Evolutionary conservation across 352 stramenopile genomes (phyloP).

Genomic region (Albugo laibachii): DNA sequence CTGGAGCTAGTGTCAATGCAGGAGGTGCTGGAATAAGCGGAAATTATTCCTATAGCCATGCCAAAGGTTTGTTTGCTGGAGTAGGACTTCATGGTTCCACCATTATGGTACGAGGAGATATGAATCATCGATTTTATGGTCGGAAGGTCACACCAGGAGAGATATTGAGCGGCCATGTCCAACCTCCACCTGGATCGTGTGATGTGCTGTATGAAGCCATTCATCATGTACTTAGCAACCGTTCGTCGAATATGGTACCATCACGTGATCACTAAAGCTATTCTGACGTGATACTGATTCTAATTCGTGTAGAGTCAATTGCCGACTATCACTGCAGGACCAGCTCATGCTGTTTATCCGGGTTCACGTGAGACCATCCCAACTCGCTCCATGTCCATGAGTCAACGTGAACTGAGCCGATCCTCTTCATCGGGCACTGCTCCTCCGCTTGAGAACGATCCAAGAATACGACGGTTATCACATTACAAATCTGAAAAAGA

Average conservation of each 20-base stretch:
- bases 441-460: constrained; percentile 19
- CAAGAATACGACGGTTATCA: constrained; percentile 40
- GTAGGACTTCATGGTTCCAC: constrained; percentile 63
- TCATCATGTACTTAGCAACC: constrained; percentile 9
- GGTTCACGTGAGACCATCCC: too few relatives aligned
- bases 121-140: constrained; percentile 75
- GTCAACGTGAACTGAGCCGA: too few relatives aligned
- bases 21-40: constrained; percentile 51
- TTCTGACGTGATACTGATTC: background rate
- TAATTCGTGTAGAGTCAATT: background rate
- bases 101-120: constrained; percentile 64
- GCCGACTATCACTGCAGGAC: too few relatives aligned
- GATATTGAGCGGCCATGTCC: constrained; percentile 59
- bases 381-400: too few relatives aligned
- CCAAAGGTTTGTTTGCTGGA: constrained; percentile 62
- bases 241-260: too few relatives aligned
- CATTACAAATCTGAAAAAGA: constrained; percentile 67
- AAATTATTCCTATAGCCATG: constrained; percentile 77
- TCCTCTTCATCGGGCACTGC: background rate
- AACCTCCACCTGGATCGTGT: constrained; percentile 30
- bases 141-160: constrained; percentile 58
- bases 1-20: constrained; percentile 54
- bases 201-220: constrained; percentile 57
- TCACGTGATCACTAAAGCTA: background rate
- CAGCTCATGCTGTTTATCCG: too few relatives aligned